Percentiles rank a stretch among this genome's conserved stretches.
phyloP scores from a whole-genome alignment of 768 basidiomycete species.

The Polyporus arcularius region DNA sequence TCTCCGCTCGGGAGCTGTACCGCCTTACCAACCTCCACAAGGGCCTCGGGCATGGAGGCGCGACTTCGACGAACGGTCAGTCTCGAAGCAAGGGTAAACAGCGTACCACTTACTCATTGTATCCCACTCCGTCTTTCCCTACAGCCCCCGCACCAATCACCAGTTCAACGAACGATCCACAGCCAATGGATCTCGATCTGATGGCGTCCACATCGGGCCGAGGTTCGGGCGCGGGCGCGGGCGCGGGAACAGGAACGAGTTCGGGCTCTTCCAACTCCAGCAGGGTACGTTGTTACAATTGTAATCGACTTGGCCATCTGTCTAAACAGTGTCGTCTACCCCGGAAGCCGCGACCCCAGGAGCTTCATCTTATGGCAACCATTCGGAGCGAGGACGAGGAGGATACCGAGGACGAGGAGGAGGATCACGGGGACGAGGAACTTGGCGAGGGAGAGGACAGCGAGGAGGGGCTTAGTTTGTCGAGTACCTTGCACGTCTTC shows the following conservation, averaged over 20 bases:
- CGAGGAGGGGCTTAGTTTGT: not conserved
- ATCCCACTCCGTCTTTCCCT: not conserved
- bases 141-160: not conserved
- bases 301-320: constrained; percentile 4
- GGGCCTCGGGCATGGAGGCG: not conserved
- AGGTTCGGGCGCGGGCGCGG: not conserved
- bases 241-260: not conserved
- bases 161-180: not conserved
- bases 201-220: not conserved
- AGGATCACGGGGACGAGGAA: not conserved
- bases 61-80: not conserved
- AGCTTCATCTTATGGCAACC: not conserved
- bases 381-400: not conserved
- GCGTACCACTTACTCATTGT: not conserved
- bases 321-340: constrained; percentile 1
- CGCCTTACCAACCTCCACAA: not conserved
- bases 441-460: not conserved
- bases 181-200: constrained; percentile 6
- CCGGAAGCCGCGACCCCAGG: constrained; percentile 4
- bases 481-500: not conserved
- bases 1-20: constrained; percentile 1
- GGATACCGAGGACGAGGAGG: not conserved
- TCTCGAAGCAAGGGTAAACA: not conserved
- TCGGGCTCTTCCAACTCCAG: not conserved
- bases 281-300: not conserved